These are phyloP conservation scores for Malania oleifera DNA, from an alignment of 164 flowering plant genomes.

Conservation along the genomic window DNA sequence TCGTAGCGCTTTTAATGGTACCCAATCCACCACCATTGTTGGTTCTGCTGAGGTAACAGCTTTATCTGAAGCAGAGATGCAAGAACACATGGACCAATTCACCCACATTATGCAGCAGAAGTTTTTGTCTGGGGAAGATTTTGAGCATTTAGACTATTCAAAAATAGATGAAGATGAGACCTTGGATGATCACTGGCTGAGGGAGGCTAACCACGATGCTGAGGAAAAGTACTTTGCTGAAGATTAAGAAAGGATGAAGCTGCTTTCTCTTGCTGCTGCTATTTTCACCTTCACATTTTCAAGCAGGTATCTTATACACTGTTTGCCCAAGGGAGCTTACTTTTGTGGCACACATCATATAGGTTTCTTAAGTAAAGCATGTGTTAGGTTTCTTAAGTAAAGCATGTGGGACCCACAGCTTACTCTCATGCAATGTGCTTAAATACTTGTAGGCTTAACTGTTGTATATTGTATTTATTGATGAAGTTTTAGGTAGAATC, in stretches of 20 bases:
- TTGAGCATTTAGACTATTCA: conserved; percentile 71
- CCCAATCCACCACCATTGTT: conserved; percentile 5
- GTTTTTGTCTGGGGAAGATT: conserved; percentile 83
- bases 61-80: conserved; percentile 62
- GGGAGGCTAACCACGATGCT: conserved; percentile 75
- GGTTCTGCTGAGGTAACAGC: conserved; percentile 15
- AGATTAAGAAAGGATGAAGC: conserved; percentile 20
- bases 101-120: conserved; percentile 83
- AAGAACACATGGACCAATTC: conserved; percentile 86
- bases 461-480: too few species aligned
- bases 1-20: conserved; percentile 5
- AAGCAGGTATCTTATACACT: too few species aligned
- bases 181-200: conserved; percentile 88
- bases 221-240: conserved; percentile 90
- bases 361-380: too few species aligned
- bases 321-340: too few species aligned
- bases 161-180: conserved; percentile 78
- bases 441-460: too few species aligned
- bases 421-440: too few species aligned
- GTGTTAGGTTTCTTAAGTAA: too few species aligned
- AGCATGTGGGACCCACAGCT: too few species aligned
- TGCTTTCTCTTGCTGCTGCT: too few species aligned
- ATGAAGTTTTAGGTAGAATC: too few species aligned
- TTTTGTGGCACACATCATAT: too few species aligned
- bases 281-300: too few species aligned